Base-by-base conservation (phyloP, 331 rosid species). In the Dryas integrifolia region DNA sequence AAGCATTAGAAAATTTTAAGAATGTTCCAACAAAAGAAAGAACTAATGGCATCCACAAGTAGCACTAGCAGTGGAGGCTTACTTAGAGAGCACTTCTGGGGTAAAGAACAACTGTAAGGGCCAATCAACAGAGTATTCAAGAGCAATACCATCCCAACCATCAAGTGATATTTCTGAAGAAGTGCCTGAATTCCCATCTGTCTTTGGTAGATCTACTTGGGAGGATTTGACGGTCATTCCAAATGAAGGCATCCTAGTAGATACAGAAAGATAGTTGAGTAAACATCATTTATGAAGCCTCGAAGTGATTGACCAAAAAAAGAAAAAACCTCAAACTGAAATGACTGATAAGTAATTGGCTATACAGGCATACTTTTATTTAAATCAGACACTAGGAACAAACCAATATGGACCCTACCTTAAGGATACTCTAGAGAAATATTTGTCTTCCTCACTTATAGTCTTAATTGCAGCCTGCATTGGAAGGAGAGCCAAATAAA, bases 111-210 rank as follows among this genome's bases (percentile, higher is more conserved):
- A 87, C 80, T 95, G 97, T 76, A 91, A 82, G 58, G 98, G 98
- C 96, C 97, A 95, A 88, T 91, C 97, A 77, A 95, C 85, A 30
- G 90, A 84, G 86, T 95, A 95, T 84, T 88, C 96, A 58, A 94
- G 96, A 60, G 97, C 89, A 77, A 95, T 90, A 57, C 96, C 89
- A 85, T 95, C 96, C 98, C 98, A 95, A 62, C 98, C 90, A 79
- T 91, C 97, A 67, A 87, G 82, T 67, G 86, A 82, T 82, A 82
- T 70, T 74, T 95, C 96, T 66, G 92, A 81, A 77, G 88, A 83
- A 81, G 84, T 79, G 72, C 84, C 82, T 56, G 79, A 75, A 58
- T 75, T 82, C 38, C 83, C 84, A 76, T 88, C 98, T n/a, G 87
- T 76, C 85, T 86, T 91, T 38, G 79, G 82, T 62, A 77, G 62